Percentiles rank a stretch among this genome's conserved stretches.
Conservation (phyloP, 1,284 basidiomycete species). For the Spongiforma sp. region DNA sequence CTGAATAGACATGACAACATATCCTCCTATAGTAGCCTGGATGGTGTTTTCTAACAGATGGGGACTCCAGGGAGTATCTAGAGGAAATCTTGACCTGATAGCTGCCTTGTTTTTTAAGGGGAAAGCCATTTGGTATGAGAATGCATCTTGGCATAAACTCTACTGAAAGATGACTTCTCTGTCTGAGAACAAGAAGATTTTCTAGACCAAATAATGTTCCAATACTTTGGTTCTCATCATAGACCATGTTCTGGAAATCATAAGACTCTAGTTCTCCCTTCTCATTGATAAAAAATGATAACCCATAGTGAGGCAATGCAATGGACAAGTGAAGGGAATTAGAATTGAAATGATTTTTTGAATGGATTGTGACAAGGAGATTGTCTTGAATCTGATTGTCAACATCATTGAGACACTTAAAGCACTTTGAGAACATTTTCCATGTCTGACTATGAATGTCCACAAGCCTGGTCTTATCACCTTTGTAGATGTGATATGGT, state of each 20-base stretch:
- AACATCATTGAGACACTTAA: too few relatives aligned
- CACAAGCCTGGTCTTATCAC: too few relatives aligned
- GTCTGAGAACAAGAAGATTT: not conserved
- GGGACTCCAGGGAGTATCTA: too few relatives aligned
- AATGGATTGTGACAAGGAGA: slow-evolving; percentile 27
- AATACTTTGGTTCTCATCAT: not conserved
- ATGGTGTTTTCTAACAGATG: too few relatives aligned
- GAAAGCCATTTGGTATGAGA: slow-evolving; percentile 14
- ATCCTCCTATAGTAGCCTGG: too few relatives aligned
- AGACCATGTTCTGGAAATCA: not conserved
- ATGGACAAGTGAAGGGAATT: slow-evolving; percentile 32
- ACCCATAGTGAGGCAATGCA: slow-evolving; percentile 46
- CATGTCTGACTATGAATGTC: slow-evolving; percentile 27
- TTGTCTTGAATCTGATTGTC: slow-evolving; percentile 39
- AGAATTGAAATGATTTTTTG: slow-evolving; percentile 13
- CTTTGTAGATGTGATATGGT: too few relatives aligned
- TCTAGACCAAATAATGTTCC: not conserved
- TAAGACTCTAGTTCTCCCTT: slow-evolving; percentile 33
- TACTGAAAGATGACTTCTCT: too few relatives aligned
- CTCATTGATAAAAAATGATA: slow-evolving; percentile 41
- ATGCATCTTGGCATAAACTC: not conserved
- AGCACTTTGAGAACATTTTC: slow-evolving; percentile 32
- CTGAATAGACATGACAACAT: too few relatives aligned
- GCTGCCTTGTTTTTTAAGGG: slow-evolving; percentile 25
- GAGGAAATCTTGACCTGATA: too few relatives aligned